Evolutionary conservation across 2,329 filamentous ascomycete genomes (phyloP), one percentile per base, ranked within the genome.

Genomic region (Fusarium nanum): DNA sequence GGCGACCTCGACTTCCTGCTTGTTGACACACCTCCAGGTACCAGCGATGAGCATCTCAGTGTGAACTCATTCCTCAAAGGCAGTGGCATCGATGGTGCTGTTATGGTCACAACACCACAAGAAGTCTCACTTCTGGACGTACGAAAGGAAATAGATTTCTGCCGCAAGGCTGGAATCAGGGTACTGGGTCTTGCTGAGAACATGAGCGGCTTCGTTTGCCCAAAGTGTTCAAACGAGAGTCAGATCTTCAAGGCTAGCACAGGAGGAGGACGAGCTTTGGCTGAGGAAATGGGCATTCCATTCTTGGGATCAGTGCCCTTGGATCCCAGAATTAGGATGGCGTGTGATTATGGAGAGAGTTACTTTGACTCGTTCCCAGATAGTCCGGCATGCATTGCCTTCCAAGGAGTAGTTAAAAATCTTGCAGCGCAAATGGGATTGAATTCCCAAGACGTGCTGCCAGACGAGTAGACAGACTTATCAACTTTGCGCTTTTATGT

Each of bases 111-210:
- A 0, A 99, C 96, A 8, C 96, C 96, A 3, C 96, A 99, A 79
- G 97, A 99, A 81, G 93, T 98, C 20, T 89, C 92, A 3, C 84
- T 99, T 56, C 85, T 99, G 46, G 96, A 99, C 78, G 96, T 99
- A 14, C 86, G 96, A 72, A 98, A 98, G 82, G 96, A 99, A 81
- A 95, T 99, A 62, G 95, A 99, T 77, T 99, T 99, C 77, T 99
- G 97, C 81, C 87, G 90, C 62, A 99, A 99, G 82, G 96, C 96
- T 1, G 93, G 93, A 6, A 98, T 99, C 72, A 87, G 86, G 49
- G 89, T 99, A 9, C 80, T 99, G 6, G 96, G 96, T 0, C 84
- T 99, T 42, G 96, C 97, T 18, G 96, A 99, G 84, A 99, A 99
- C 78, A 99, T 99, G 96, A 93, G 91, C 62, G 93, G 94, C 6